Conservation (phyloP, 2,329 filamentous ascomycete genomes). For the Monilinia vaccinii-corymbosi region DNA sequence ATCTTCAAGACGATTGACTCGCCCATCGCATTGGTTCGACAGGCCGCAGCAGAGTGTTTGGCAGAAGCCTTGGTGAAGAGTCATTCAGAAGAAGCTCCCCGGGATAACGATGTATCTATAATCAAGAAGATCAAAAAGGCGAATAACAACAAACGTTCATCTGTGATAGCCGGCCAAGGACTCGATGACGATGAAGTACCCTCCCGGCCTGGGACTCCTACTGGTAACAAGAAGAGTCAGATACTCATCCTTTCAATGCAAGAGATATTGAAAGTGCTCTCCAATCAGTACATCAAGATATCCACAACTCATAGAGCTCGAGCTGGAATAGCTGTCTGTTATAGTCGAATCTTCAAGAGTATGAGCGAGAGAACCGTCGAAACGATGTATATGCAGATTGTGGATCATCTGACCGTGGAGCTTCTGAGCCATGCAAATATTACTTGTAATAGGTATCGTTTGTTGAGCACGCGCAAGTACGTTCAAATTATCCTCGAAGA, state of each 20-base stretch:
- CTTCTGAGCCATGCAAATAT: slow-evolving; percentile 69
- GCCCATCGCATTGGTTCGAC: slow-evolving; percentile 62
- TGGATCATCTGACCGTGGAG: slow-evolving; percentile 72
- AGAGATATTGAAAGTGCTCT: slow-evolving; percentile 72
- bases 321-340: slow-evolving; percentile 79
- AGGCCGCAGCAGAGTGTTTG: slow-evolving; percentile 78
- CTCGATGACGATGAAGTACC: slow-evolving; percentile 62
- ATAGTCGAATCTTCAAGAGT: slow-evolving; percentile 68
- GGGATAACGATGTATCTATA: slow-evolving; percentile 44
- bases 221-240: slow-evolving; percentile 60
- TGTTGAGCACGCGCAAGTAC: slow-evolving; percentile 76
- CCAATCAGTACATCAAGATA: slow-evolving; percentile 67
- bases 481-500: slow-evolving; percentile 77
- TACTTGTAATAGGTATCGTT: slow-evolving; percentile 75
- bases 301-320: slow-evolving; percentile 73
- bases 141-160: slow-evolving; percentile 41
- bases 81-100: slow-evolving; percentile 53
- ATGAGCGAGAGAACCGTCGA: slow-evolving; percentile 80
- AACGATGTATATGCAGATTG: slow-evolving; percentile 69
- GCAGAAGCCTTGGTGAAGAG: slow-evolving; percentile 75
- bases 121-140: slow-evolving; percentile 63
- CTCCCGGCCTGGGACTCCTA: slow-evolving; percentile 60
- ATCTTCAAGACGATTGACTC: slow-evolving; percentile 85
- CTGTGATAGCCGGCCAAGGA: slow-evolving; percentile 33
- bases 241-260: slow-evolving; percentile 64